phyloP scores from a whole-genome alignment of 768 basidiomycete genomes.

The Lepiota venenata region DNA sequence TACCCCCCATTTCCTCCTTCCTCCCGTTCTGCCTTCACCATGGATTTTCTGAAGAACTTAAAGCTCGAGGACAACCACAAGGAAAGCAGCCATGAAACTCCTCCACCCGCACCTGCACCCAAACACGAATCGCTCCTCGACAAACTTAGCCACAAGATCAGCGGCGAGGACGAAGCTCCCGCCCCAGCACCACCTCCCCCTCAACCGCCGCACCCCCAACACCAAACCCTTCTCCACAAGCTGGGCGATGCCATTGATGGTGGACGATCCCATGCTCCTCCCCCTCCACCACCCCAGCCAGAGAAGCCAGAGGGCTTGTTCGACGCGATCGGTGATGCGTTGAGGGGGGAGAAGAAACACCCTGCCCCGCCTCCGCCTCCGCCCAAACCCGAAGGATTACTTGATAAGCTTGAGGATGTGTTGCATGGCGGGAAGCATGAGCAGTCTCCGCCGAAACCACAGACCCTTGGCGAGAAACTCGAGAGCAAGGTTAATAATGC shows the following conservation, averaged over 20 bases:
- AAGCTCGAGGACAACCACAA: slow-evolving; percentile 7
- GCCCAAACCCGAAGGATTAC: slow-evolving; percentile 9
- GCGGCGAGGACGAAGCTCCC: not conserved
- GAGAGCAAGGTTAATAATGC: slow-evolving; percentile 18
- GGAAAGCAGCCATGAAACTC: not conserved
- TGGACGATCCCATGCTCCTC: not conserved
- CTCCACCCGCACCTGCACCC: slow-evolving; percentile 3
- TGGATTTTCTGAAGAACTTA: slow-evolving; percentile 16
- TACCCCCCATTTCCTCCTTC: too few relatives aligned
- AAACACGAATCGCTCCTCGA: slow-evolving; percentile 6
- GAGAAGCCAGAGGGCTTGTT: slow-evolving; percentile 11
- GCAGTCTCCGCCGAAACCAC: slow-evolving; percentile 12
- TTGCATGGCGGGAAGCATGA: slow-evolving; percentile 11
- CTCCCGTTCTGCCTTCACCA: not conserved
- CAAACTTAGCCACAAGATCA: slow-evolving; percentile 2
- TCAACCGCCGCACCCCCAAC: not conserved
- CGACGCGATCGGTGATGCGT: slow-evolving; percentile 11
- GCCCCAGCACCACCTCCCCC: not conserved
- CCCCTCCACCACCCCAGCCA: slow-evolving; percentile 13
- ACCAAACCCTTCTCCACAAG: slow-evolving; percentile 13
- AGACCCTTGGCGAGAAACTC: slow-evolving; percentile 10
- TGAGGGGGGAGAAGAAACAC: slow-evolving; percentile 8
- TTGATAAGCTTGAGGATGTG: slow-evolving; percentile 12
- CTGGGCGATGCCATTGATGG: slow-evolving; percentile 8
- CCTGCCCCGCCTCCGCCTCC: slow-evolving; percentile 14